Conservation (phyloP, 2,329 filamentous ascomycete species). For the Parastagonospora nodorum region DNA sequence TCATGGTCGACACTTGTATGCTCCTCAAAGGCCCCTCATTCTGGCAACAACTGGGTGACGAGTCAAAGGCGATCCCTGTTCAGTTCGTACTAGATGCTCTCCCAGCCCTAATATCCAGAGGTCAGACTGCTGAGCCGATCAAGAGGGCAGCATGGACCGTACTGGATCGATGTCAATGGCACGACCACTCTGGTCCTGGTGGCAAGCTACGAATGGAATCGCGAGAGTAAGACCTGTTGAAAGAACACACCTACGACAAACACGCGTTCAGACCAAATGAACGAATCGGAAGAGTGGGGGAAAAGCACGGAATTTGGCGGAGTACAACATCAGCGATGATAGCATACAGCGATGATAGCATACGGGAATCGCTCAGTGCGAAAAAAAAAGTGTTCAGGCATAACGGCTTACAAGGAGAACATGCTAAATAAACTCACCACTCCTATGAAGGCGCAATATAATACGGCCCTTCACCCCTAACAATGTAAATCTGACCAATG, state of each 20-base stretch:
- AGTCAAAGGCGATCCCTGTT: neutral
- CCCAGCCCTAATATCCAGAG: neutral
- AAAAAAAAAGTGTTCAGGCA: too few relatives aligned
- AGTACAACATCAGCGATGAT: too few relatives aligned
- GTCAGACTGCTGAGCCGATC: neutral
- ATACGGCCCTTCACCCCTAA: conserved; percentile 40
- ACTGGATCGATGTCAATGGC: conserved; percentile 1
- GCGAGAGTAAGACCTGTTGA: neutral
- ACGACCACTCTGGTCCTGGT: conserved; percentile 1
- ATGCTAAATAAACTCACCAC: neutral
- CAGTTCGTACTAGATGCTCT: neutral
- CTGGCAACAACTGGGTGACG: neutral
- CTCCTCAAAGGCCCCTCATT: neutral
- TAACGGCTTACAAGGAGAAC: neutral
- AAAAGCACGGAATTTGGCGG: too few relatives aligned
- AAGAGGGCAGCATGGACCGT: neutral
- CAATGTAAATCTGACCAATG: conserved; percentile 67
- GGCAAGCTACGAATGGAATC: neutral
- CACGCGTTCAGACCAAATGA: too few relatives aligned
- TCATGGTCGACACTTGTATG: neutral
- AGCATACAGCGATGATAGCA: too few relatives aligned
- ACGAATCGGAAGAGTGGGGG: too few relatives aligned
- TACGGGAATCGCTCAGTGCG: too few relatives aligned
- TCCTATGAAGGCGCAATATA: neutral
- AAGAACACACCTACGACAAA: neutral